Evolutionary conservation across 2,329 filamentous ascomycete genomes (phyloP), one percentile per base, ranked within the genome.

Genomic region (Penicillium polonicum): DNA sequence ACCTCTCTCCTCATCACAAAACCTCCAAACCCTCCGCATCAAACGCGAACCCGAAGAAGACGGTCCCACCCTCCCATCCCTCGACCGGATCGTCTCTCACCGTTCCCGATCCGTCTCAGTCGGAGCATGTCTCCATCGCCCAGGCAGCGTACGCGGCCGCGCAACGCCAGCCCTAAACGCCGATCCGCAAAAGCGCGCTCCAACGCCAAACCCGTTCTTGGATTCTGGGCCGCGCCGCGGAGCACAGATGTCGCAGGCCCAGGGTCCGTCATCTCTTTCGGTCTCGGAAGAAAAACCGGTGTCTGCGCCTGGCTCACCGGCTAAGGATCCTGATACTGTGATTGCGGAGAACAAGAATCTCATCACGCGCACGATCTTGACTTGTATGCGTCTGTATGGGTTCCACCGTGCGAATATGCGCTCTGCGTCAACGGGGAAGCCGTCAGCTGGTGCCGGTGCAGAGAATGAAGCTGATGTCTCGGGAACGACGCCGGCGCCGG

Each of bases 341-440:
- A 66, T 76, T 43, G 54, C 71, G 1, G 65, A 75, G 29, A 78
- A 78, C 46, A 78, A 78, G 57, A 71, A 72, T 41, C 65, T 74
- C 21, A 73, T 78, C 33, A 76, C 73, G 9, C 73, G 76, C 45
- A 78, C 74, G 2, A 76, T 77, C 8, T 59, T 78, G 52, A 78
- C 76, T 1, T 76, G 74, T 57, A 75, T 78, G 75, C 74, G 76
- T 12, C 61, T 78, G 4, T 78, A 77, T 53, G 76, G 76, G 1
- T 78, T 71, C 58, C 71, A 76, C 62, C 72, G 76, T 21, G 62
- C 71, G 6, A 63, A 65, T 5, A 62, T 58, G 25, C 68, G 67
- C 33, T 59, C 68, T 10, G 13, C 48, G 6, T 58, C 63, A 7
- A 60, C 59, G n/a, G 60, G 50, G 48, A 70, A 67, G 36, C 23